Evolutionary conservation across 164 flowering plant genomes (phyloP).

Genomic region (Chimonanthus salicifolius): DNA sequence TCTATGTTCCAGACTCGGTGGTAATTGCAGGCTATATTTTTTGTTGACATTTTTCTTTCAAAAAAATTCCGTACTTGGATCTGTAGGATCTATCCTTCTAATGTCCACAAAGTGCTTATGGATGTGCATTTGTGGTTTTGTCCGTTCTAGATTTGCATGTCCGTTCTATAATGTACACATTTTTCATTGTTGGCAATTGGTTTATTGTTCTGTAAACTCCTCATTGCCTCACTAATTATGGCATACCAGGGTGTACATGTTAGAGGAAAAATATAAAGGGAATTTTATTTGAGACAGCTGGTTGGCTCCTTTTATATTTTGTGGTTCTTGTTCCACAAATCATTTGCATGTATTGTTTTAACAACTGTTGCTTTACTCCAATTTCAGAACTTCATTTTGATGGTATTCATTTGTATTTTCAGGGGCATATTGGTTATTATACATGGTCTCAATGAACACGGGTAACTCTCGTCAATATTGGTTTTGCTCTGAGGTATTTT

Average conservation of each 20-base stretch:
- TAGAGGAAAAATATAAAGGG: too few relatives aligned
- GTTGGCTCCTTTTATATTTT: not conserved
- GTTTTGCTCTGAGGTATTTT: not conserved
- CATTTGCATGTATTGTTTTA: not conserved
- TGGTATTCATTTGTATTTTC: conserved; percentile 19
- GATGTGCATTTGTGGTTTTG: too few relatives aligned
- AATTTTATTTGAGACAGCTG: not conserved
- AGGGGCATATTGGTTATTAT: conserved; percentile 87
- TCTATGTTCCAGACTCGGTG: too few relatives aligned
- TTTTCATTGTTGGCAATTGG: too few relatives aligned
- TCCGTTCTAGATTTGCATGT: too few relatives aligned
- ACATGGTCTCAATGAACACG: conserved; percentile 97
- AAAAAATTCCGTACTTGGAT: too few relatives aligned
- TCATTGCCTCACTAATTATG: not conserved
- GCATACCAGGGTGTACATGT: not conserved
- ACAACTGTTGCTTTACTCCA: conserved; percentile 1
- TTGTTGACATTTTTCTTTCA: too few relatives aligned
- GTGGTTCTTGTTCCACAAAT: not conserved
- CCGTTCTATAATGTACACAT: too few relatives aligned
- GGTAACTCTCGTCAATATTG: conserved; percentile 35
- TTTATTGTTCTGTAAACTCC: not conserved
- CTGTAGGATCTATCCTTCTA: too few relatives aligned
- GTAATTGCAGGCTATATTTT: too few relatives aligned
- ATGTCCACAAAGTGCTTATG: too few relatives aligned
- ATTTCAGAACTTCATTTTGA: not conserved